Base-by-base conservation (phyloP, 768 basidiomycete species). In the Suillus luteus region DNA sequence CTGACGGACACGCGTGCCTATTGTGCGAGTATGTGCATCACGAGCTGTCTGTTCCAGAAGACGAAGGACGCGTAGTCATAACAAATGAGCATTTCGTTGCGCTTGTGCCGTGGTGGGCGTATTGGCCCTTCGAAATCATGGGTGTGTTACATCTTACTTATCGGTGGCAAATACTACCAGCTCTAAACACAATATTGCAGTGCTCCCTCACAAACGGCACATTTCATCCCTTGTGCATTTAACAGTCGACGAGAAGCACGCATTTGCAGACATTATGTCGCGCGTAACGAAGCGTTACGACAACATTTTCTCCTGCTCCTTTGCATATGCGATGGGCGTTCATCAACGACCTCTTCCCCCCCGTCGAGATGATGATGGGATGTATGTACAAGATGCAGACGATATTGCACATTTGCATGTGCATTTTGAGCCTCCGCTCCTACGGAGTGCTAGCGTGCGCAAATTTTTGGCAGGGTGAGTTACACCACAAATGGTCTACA, bases 261-360 rank as follows among this genome's bases (percentile, higher is more conserved):
- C 88, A 10, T 84, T 93, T 41, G 91, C 94, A 0, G 78, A 86
- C 38, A 82, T 90, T n/a, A 71, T 96, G 22, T 86, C 85, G 43
- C 76, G 76, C 4, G 72, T 91, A 35, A 88, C 89, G 8, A 84
- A 81, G 61, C 85, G 85, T 59, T 93, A 91, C 67, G 92, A 91
- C 70, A 92, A 90, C 69, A 77, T 94, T 37, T 94, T 94, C 73
- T 83, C 83, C 7, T 94, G 92, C 72, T 90, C 93, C 0, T 97
- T 96, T 76, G 90, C 93, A 1, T 97, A 96, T 74, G 95, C 92
- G 8, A 95, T 96, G 93, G 95, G 95, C 41, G 84, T 96, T 55
- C 95, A 96, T 71, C 95, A 97, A 73, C 84, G 89, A 2, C 91
- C 93, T 6, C 70, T 85, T 2, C 85, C 89, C 10, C 74, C 77